Evolutionary conservation across 106 monocot species (phyloP).

Genomic region (Ottelia alismoides): DNA sequence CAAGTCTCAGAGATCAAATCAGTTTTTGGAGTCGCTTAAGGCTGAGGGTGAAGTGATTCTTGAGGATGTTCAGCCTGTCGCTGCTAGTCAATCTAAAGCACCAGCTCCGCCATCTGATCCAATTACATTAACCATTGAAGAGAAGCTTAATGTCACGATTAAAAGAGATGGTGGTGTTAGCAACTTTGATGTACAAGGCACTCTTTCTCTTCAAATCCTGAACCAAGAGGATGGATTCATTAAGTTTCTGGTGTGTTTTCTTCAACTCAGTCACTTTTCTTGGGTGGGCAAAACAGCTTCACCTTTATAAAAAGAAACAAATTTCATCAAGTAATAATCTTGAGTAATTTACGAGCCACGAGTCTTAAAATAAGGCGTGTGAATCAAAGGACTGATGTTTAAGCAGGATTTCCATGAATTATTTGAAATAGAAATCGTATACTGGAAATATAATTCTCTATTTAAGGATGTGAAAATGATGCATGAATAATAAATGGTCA

Average conservation of each 20-base stretch:
- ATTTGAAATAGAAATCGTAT: too few species aligned
- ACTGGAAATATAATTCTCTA: too few species aligned
- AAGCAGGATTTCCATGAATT: too few species aligned
- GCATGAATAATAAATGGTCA: too few species aligned
- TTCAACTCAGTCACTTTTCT: too few species aligned
- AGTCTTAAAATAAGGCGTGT: too few species aligned
- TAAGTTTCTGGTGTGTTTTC: constrained; percentile 62
- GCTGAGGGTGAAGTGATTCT: constrained; percentile 98
- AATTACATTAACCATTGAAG: constrained; percentile 81
- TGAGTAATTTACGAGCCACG: too few species aligned
- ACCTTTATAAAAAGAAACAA: too few species aligned
- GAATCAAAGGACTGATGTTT: too few species aligned
- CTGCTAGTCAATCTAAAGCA: constrained; percentile 28
- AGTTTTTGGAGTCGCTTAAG: constrained; percentile 86
- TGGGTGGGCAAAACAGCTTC: too few species aligned
- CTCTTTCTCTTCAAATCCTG: constrained; percentile 85
- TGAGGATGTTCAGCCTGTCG: constrained; percentile 76
- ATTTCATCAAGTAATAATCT: too few species aligned
- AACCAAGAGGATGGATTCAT: constrained; percentile 90
- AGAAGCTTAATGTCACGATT: constrained; percentile 60
- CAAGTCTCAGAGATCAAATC: constrained; percentile 67
- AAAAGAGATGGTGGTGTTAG: constrained; percentile 86
- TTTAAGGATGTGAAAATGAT: too few species aligned
- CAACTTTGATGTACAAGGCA: constrained; percentile 94
- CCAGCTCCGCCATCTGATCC: constrained; percentile 73